Evolutionary conservation across 2,329 filamentous ascomycete genomes (phyloP), one percentile per base, ranked within the genome.

Genomic region (Pseudogymnoascus sp.): DNA sequence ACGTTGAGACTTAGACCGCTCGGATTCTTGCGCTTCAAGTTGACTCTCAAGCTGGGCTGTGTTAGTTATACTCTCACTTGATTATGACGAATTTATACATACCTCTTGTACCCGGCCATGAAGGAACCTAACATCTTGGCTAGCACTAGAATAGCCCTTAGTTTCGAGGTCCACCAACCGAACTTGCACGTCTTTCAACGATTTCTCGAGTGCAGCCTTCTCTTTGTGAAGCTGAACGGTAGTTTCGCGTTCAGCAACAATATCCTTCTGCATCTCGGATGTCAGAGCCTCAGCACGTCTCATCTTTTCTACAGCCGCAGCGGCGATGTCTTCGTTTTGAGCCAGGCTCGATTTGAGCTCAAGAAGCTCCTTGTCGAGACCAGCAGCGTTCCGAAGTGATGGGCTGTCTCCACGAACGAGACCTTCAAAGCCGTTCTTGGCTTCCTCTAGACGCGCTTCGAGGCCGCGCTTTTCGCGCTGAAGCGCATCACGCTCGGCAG

Each of bases 291-390:
- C 93, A 2, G 94, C 90, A 22, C 93, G 87, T 61, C 93, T 85
- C 94, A 99, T 99, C 80, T 97, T 97, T 69, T 94, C 93, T 39
- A 97, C 88, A 0, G 93, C 93, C 3, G 94, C 93, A 0, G 88
- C 84, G 9, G 91, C 90, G 62, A 97, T 87, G 71, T 99, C 93
- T 75, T 97, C 90, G 70, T 97, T 91, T 70, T 96, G 91, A 3
- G 93, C 93, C 35, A 97, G 82, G 66, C 82, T 87, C 8, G 91
- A 88, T 76, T 94, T 96, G 65, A 99, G 83, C 63, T 96, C 90
- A 5, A 99, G 80, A 22, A 97, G 82, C 73, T 96, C 90, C 68
- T 88, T 90, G 75, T 97, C 93, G 69, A 92, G 87, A 66, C 84
- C 87, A 25, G 94, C 94, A 7, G 91, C 92, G 70, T 95, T 91